These are phyloP conservation scores for Apiospora koreana DNA, from an alignment of 2,329 filamentous ascomycete genomes.

Conservation along the genomic window DNA sequence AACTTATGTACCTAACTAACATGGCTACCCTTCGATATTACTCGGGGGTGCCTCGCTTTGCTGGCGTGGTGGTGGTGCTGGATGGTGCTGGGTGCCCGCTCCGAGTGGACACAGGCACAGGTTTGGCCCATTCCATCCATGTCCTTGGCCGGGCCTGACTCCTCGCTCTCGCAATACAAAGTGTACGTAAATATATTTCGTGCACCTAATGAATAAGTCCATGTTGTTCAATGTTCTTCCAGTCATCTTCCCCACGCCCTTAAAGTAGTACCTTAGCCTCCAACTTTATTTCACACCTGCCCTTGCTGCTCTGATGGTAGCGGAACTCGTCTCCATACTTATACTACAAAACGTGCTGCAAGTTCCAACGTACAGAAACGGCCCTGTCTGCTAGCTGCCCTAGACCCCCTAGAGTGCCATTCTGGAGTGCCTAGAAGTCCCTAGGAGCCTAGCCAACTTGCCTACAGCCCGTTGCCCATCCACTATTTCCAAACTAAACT, in stretches of 20 bases:
- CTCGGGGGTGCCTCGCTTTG: background rate
- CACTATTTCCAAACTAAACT: slow-evolving; percentile 9
- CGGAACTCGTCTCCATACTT: background rate
- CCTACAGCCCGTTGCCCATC: background rate
- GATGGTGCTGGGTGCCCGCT: background rate
- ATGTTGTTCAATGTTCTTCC: slow-evolving; percentile 7
- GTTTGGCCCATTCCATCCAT: slow-evolving; percentile 6
- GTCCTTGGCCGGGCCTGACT: slow-evolving; percentile 18
- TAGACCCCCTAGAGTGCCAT: background rate
- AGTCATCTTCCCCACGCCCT: background rate
- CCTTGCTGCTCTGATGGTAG: background rate
- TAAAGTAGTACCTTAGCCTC: slow-evolving; percentile 9
- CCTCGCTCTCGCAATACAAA: background rate
- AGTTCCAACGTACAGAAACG: slow-evolving; percentile 9
- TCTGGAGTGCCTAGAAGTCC: background rate
- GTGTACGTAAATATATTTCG: no score
- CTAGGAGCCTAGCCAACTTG: background rate
- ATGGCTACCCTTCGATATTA: background rate
- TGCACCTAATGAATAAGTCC: background rate
- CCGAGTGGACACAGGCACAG: background rate
- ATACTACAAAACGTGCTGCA: background rate
- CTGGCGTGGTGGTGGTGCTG: background rate
- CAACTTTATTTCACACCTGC: slow-evolving; percentile 5
- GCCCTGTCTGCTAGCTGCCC: background rate
- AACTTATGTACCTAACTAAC: no score